Evolutionary conservation across 2,329 filamentous ascomycete species (phyloP), one percentile per base, ranked within the genome.

Genomic region (Sarocladium brachiariae): DNA sequence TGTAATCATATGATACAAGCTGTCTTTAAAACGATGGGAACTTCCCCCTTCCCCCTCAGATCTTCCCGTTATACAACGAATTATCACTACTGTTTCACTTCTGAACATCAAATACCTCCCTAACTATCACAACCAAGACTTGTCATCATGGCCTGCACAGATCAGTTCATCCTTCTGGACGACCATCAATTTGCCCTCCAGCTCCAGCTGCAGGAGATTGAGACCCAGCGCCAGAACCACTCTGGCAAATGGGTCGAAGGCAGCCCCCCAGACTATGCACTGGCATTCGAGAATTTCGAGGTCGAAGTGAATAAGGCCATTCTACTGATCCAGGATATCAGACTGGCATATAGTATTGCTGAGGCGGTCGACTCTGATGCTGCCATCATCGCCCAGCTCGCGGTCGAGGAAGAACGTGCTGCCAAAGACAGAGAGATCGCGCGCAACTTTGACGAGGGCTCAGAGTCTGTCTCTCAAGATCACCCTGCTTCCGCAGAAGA

Each of bases 281-380:
- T 53, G 18, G 50, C 52, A 47, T 53, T 53, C n/a, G 49, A 50
- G 10, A 25, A 24, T 13, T 51, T 53, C 30, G 50, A 51, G 34
- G 21, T 13, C 27, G 43, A 53, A 43, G 13, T 50, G 23, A 48
- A 53, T n/a, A 45, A 24, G 33, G 50, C 37, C 21, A 51, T 51
- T 39, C 23, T 18, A 18, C 33, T 51, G 25, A 25, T 33, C 18
- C 23, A 50, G 27, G 52, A 53, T 23, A 19, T 25, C n/a, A 53
- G 31, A 47, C 38, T 53, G 16, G 52, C 50, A 14, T 50, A 53
- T 4, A 53, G 50, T 39, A 50, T 53, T 30, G 50, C 50, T n/a
- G 35, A 39, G 27, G 52, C 52, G n/a, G 45, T 53, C 23, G 52
- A 51, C 18, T 45, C 50, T 27, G 52, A 53, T 46, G 50, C 43